Evolutionary conservation across 208 protist species (phyloP).

Genomic region (Leishmania arabica): DNA sequence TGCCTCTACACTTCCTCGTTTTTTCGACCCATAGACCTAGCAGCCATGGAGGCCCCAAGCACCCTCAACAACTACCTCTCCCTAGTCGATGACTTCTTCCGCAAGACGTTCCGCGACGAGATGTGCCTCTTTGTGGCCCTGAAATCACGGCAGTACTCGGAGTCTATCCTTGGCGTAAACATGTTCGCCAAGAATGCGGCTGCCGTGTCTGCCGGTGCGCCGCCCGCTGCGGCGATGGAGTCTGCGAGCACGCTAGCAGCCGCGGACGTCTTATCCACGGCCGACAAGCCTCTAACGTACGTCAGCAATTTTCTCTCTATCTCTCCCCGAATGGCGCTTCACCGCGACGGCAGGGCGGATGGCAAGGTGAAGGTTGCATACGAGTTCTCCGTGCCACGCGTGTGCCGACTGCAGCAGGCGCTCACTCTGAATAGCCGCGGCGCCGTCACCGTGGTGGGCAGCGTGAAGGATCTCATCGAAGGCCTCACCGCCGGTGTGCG

Average conservation of each 20-base stretch:
- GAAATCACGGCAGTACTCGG: constrained; percentile 74
- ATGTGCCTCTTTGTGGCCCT: constrained; percentile 69
- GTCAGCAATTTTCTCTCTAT: constrained; percentile 51
- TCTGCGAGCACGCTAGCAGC: not conserved
- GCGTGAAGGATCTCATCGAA: constrained; percentile 65
- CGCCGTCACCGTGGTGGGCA: constrained; percentile 43
- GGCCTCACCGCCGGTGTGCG: constrained; percentile 64
- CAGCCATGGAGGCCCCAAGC: constrained; percentile 56
- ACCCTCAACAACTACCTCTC: constrained; percentile 80
- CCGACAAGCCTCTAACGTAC: not conserved
- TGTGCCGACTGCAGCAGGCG: constrained; percentile 75
- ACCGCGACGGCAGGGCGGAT: constrained; percentile 50
- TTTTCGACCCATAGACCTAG: not conserved
- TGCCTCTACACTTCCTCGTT: not conserved
- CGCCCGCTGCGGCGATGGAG: not conserved
- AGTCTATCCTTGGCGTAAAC: constrained; percentile 45
- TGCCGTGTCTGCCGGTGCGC: constrained; percentile 5
- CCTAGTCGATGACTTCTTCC: constrained; percentile 86
- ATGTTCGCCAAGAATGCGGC: constrained; percentile 38
- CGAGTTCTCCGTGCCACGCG: constrained; percentile 52
- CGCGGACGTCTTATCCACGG: not conserved
- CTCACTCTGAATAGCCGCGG: constrained; percentile 66
- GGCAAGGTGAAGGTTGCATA: constrained; percentile 84
- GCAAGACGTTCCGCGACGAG: constrained; percentile 88
- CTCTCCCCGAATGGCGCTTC: constrained; percentile 73